Percentiles rank a stretch among this genome's conserved stretches.
phyloP scores from a whole-genome alignment of 2,329 filamentous ascomycete genomes.

The Gremmenia infestans region DNA sequence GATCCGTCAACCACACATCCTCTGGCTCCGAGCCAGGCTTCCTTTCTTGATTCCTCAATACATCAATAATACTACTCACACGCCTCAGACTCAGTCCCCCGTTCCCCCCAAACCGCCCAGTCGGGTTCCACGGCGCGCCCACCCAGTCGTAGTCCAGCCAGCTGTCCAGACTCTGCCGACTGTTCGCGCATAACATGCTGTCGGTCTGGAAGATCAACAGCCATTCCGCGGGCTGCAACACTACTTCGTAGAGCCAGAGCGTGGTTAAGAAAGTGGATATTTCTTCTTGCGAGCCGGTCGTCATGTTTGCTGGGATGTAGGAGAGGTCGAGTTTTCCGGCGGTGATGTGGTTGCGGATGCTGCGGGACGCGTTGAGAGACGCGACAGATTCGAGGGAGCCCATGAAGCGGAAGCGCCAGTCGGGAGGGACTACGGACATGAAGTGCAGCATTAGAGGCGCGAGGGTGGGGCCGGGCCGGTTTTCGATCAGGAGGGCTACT shows the following conservation, averaged over 20 bases:
- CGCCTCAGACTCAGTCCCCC: constrained; percentile 42
- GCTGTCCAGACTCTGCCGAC: constrained; percentile 33
- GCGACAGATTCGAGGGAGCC: constrained; percentile 43
- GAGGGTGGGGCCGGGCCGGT: constrained; percentile 44
- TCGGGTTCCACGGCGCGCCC: constrained; percentile 31
- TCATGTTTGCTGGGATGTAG: constrained; percentile 48
- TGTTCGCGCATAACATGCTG: constrained; percentile 52
- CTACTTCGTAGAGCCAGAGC: constrained; percentile 46
- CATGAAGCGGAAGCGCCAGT: constrained; percentile 55
- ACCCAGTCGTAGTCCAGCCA: constrained; percentile 33
- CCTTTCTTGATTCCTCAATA: constrained; percentile 45
- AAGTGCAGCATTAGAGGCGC: constrained; percentile 52
- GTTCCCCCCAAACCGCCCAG: constrained; percentile 30
- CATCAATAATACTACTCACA: constrained; percentile 48
- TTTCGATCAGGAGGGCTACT: constrained; percentile 52
- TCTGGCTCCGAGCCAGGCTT: constrained; percentile 43
- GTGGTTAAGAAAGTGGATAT: constrained; percentile 49
- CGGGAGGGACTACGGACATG: constrained; percentile 50
- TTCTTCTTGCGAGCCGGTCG: constrained; percentile 44
- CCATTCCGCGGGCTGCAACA: constrained; percentile 47
- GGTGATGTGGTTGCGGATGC: constrained; percentile 36
- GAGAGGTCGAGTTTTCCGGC: constrained; percentile 44
- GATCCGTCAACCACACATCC: constrained; percentile 51
- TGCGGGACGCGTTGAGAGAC: constrained; percentile 40
- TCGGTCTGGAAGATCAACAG: constrained; percentile 53